These are phyloP conservation scores for Physocladia obscura DNA, from an alignment of 192 early-diverging fungal genomes.

Conservation along the genomic window DNA sequence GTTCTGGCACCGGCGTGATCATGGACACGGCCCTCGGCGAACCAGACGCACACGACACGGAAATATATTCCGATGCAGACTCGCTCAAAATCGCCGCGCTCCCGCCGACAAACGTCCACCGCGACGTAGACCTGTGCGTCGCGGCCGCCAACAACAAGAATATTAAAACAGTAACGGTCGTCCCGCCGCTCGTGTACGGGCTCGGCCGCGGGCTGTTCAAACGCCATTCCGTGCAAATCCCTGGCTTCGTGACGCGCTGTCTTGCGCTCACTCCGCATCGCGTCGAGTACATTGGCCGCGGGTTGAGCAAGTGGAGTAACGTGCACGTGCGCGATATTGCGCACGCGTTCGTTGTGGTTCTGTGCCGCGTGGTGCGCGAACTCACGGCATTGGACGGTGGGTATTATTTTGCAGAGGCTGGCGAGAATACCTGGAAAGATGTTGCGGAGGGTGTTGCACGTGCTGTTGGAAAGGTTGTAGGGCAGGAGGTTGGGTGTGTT, in stretches of 20 bases:
- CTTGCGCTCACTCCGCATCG: not conserved
- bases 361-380: not conserved
- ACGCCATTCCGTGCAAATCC: constrained; percentile 31
- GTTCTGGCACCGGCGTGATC: constrained; percentile 38
- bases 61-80: constrained; percentile 15
- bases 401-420: constrained; percentile 1
- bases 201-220: constrained; percentile 26
- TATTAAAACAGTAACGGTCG: constrained; percentile 26
- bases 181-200: constrained; percentile 37
- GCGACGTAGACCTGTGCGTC: constrained; percentile 35
- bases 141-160: not conserved
- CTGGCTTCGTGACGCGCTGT: constrained; percentile 19
- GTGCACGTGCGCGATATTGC: constrained; percentile 31
- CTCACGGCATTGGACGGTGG: not conserved
- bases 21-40: constrained; percentile 22
- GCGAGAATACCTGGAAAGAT: not conserved
- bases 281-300: constrained; percentile 27
- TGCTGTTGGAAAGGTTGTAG: not conserved
- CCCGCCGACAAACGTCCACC: constrained; percentile 27
- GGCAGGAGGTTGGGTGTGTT: too few species aligned
- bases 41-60: too few species aligned
- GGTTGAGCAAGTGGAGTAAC: constrained; percentile 25
- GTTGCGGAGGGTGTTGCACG: not conserved
- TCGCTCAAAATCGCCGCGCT: constrained; percentile 7
- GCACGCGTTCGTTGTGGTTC: not conserved